phyloP scores from a whole-genome alignment of 352 stramenopile genomes.

The Phytophthora kernoviae region DNA sequence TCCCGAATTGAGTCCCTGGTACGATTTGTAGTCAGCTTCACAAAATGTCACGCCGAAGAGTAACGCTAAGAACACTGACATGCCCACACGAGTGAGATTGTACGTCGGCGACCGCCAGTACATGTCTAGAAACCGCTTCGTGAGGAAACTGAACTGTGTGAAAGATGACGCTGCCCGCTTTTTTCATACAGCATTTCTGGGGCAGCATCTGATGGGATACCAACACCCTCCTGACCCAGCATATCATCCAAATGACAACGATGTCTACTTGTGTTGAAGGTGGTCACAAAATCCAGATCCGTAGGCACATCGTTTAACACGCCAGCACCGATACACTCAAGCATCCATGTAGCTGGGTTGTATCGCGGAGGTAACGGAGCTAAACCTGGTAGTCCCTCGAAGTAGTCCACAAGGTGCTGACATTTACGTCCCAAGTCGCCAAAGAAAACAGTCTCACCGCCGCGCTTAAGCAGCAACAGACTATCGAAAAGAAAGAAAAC shows the following conservation, averaged over 20 bases:
- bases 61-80: slow-evolving; percentile 77
- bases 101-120: slow-evolving; percentile 86
- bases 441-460: slow-evolving; percentile 75
- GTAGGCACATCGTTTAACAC: slow-evolving; percentile 31
- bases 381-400: slow-evolving; percentile 49
- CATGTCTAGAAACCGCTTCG: slow-evolving; percentile 36
- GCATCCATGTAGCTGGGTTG: slow-evolving; percentile 87
- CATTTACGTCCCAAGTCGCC: slow-evolving; percentile 64
- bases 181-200: slow-evolving; percentile 31
- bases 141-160: slow-evolving; percentile 32
- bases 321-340: slow-evolving; percentile 52
- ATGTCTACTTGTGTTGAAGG: slow-evolving; percentile 33
- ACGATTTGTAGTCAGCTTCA: slow-evolving; percentile 44
- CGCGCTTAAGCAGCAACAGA: slow-evolving; percentile 78
- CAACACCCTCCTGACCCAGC: slow-evolving; percentile 24
- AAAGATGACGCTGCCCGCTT: slow-evolving; percentile 31
- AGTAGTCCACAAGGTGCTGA: slow-evolving; percentile 43
- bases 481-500: slow-evolving; percentile 68
- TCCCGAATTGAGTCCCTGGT: slow-evolving; percentile 54
- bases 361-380: slow-evolving; percentile 45
- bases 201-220: slow-evolving; percentile 12
- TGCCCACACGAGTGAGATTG: slow-evolving; percentile 77
- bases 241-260: slow-evolving; percentile 22
- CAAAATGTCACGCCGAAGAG: slow-evolving; percentile 79
- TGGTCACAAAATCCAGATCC: slow-evolving; percentile 33